Evolutionary conservation across 2,329 filamentous ascomycete genomes (phyloP).

Genomic region (Exserohilum rostratum): DNA sequence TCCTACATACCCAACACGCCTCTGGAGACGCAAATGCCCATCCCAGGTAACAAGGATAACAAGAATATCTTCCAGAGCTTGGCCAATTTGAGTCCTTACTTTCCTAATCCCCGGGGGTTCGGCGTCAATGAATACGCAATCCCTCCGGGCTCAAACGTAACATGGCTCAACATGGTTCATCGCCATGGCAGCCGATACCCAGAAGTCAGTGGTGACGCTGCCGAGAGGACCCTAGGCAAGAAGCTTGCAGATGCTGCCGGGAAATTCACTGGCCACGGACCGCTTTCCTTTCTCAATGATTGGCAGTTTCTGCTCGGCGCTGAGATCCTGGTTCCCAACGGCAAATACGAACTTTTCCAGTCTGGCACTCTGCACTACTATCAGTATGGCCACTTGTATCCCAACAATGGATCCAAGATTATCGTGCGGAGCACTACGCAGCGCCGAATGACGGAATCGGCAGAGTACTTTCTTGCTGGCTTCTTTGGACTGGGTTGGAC

Average conservation of each 20-base stretch:
- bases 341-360: conserved; percentile 74
- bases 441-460: conserved; percentile 76
- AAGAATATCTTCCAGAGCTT: conserved; percentile 73
- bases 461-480: conserved; percentile 78
- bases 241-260: conserved; percentile 63
- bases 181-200: conserved; percentile 78
- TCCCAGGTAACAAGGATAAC: conserved; percentile 63
- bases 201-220: conserved; percentile 62
- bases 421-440: conserved; percentile 77
- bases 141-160: conserved; percentile 69
- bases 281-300: conserved; percentile 68
- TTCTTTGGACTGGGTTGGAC: conserved; percentile 80
- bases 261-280: conserved; percentile 62
- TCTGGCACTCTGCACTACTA: conserved; percentile 75
- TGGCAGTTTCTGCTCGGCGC: conserved; percentile 73
- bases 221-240: conserved; percentile 59
- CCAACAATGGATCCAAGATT: conserved; percentile 72
- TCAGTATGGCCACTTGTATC: conserved; percentile 72
- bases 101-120: conserved; percentile 70
- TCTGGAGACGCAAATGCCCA: conserved; percentile 72
- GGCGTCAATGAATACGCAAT: conserved; percentile 74
- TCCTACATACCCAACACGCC: conserved; percentile 73
- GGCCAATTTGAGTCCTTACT: conserved; percentile 73
- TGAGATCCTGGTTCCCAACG: conserved; percentile 74
- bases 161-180: conserved; percentile 74